Percentiles rank a stretch among this genome's conserved stretches.
Evolutionary conservation across 2,329 filamentous ascomycete species (phyloP).

Genomic region (Canariomyces notabilis): DNA sequence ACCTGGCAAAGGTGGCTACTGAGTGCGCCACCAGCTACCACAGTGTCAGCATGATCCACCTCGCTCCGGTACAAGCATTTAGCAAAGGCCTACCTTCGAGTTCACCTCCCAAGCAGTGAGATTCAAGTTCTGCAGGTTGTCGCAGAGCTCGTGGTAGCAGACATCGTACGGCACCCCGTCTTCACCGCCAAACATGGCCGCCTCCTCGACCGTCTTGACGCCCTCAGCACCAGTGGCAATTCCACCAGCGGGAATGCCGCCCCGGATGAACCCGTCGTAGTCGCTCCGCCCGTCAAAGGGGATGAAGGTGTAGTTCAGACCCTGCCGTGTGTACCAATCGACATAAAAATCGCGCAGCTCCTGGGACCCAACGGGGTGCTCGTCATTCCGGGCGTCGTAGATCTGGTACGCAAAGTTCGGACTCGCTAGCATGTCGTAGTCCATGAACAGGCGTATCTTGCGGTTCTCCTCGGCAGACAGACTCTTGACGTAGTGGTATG

Average conservation of each 20-base stretch:
- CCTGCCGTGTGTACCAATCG: slow-evolving; percentile 58
- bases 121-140: slow-evolving; percentile 54
- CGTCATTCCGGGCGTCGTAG: slow-evolving; percentile 66
- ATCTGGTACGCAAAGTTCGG: slow-evolving; percentile 64
- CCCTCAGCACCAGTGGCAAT: slow-evolving; percentile 75
- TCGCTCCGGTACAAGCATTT: neutral
- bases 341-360: slow-evolving; percentile 64
- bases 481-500: slow-evolving; percentile 53
- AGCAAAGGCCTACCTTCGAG: slow-evolving; percentile 54
- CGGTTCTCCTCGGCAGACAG: slow-evolving; percentile 54
- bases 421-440: slow-evolving; percentile 66
- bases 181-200: slow-evolving; percentile 62
- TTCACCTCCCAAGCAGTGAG: slow-evolving; percentile 57
- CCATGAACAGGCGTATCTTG: slow-evolving; percentile 62
- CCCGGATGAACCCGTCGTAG: slow-evolving; percentile 70
- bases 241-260: slow-evolving; percentile 68
- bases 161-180: slow-evolving; percentile 57
- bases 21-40: slow-evolving; percentile 62
- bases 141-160: slow-evolving; percentile 59
- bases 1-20: slow-evolving; percentile 63
- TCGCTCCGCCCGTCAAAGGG: slow-evolving; percentile 76
- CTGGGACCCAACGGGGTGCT: slow-evolving; percentile 65
- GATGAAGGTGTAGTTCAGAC: slow-evolving; percentile 63
- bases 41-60: neutral
- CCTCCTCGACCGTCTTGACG: slow-evolving; percentile 65